Base-by-base conservation (phyloP, 2,329 filamentous ascomycete genomes). In the Colletotrichum spinosum region DNA sequence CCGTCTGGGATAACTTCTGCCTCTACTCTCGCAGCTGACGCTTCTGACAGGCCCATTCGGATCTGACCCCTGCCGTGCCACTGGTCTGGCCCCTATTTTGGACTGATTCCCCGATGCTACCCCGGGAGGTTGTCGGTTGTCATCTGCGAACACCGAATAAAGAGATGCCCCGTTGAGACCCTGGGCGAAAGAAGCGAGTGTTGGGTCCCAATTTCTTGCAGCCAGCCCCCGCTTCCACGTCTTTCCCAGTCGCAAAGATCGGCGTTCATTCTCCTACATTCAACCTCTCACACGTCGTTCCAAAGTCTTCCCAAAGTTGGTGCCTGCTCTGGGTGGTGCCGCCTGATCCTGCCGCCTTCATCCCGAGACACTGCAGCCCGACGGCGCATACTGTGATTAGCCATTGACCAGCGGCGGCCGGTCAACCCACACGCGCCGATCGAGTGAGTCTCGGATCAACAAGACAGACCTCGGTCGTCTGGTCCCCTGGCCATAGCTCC, bases 191-290 rank as follows among this genome's bases (percentile, higher is more conserved):
- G 33, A 51, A 51, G 45, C 51, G 33, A 56, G 37, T 13, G 35
- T 41, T 60, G 58, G 44, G 17, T 48, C 42, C 42, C 12, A 35
- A 37, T 49, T 54, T 42, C 57, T 54, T 41, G 17, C 57, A 37
- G 15, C 17, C 17, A 15, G 44, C 41, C 51, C 51, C 50, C 57
- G 57, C 57, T 60, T 60, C 50, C 3, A 25, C 25, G 25, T 25
- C 49, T 49, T 42, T 49, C 11, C 11, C 7, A 25, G 38, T 52
- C 17, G 15, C 46, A 51, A 44, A 58, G 41, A 45, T 53, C 42
- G 4, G 39, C 17, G 33, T 15, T 12, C 58, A 49, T 33, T 37
- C 58, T 61, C 35, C 44, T 35, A 50, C 58, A 49, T 48, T 37
- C 51, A 50, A 55, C 44, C 35, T 39, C 58, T 33, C 37, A 50